Conservation (phyloP, 1,139 yeast genomes). For the Pichia sp. region DNA sequence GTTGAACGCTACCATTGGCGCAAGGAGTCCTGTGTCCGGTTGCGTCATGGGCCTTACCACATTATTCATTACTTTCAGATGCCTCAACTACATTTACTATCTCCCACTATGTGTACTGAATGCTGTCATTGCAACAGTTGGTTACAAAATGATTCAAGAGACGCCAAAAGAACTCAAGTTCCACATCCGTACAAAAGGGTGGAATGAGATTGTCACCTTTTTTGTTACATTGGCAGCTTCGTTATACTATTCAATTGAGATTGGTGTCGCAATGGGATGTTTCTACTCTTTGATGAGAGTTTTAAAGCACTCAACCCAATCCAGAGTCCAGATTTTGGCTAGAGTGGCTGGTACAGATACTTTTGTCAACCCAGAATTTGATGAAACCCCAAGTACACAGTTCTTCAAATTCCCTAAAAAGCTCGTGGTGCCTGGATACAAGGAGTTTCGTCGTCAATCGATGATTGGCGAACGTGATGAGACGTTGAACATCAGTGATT, state of each 20-base stretch:
- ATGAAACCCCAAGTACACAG: slow-evolving; percentile 11
- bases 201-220: slow-evolving; percentile 70
- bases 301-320: slow-evolving; percentile 75
- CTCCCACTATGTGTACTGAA: slow-evolving; percentile 80
- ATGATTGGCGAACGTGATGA: slow-evolving; percentile 4
- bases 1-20: slow-evolving; percentile 80
- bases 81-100: slow-evolving; percentile 59
- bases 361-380: slow-evolving; percentile 71
- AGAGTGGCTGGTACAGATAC: slow-evolving; percentile 71
- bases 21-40: slow-evolving; percentile 78
- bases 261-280: slow-evolving; percentile 84
- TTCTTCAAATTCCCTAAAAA: slow-evolving; percentile 12
- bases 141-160: slow-evolving; percentile 73
- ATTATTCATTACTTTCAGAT: slow-evolving; percentile 51
- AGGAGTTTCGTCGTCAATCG: slow-evolving; percentile 27
- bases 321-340: slow-evolving; percentile 85
- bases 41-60: slow-evolving; percentile 73
- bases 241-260: slow-evolving; percentile 75
- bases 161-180: slow-evolving; percentile 75
- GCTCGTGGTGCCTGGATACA: slow-evolving; percentile 22
- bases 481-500: neutral
- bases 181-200: slow-evolving; percentile 70
- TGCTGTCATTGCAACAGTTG: slow-evolving; percentile 76
- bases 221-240: slow-evolving; percentile 67
- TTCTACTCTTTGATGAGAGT: slow-evolving; percentile 74